Conservation (phyloP, 805 yeast species). For the Wickerhamiella lipophila region DNA sequence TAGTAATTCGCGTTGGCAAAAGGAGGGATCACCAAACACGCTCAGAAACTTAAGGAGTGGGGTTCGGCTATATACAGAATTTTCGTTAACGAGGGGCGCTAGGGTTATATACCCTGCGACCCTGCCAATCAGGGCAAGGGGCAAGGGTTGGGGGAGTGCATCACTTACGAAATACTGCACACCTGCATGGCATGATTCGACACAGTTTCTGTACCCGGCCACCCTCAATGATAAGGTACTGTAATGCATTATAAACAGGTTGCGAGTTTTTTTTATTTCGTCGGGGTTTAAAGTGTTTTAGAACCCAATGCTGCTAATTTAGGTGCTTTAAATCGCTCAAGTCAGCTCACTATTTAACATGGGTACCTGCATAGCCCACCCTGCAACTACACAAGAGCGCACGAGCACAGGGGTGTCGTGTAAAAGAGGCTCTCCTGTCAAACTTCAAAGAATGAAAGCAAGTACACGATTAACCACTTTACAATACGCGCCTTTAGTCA, state of each 20-base stretch:
- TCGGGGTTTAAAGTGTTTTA: too few relatives aligned
- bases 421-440: neutral
- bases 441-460: neutral
- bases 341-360: neutral
- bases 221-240: neutral
- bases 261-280: neutral
- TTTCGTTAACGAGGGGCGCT: neutral
- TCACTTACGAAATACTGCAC: slow-evolving; percentile 3
- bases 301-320: neutral
- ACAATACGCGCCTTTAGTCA: too few relatives aligned
- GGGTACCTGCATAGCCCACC: slow-evolving; percentile 7
- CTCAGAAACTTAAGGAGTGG: neutral
- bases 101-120: slow-evolving; percentile 2
- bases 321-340: neutral
- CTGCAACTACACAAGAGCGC: neutral
- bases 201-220: neutral
- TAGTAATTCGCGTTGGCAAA: slow-evolving; percentile 2
- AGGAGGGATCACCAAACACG: slow-evolving; percentile 6
- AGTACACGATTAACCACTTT: too few relatives aligned
- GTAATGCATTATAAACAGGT: too few relatives aligned
- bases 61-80: neutral
- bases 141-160: slow-evolving; percentile 3
- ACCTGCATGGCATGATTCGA: neutral
- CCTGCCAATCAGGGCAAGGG: slow-evolving; percentile 4
- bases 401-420: neutral